phyloP scores from a whole-genome alignment of 371 early-diverging fungal species.

The Rhizopus microsporus region DNA sequence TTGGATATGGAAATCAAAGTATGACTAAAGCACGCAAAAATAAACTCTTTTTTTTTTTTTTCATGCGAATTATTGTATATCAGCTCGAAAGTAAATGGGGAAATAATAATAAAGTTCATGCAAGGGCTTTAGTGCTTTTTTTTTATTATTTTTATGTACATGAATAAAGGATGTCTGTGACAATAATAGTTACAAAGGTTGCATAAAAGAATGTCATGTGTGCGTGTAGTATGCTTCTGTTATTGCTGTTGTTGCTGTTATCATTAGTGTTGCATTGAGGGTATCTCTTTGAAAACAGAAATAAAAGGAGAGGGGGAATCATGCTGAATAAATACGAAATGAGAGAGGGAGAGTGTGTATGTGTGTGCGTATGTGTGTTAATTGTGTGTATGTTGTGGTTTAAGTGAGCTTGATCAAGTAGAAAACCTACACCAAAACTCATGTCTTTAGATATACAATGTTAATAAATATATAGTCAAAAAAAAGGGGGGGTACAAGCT shows the following conservation, averaged over 20 bases:
- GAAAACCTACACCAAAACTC: constrained; percentile 15
- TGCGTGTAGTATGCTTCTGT: too few species aligned
- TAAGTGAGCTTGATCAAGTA: neutral
- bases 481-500: neutral
- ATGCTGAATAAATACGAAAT: neutral
- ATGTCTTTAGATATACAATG: constrained; percentile 1
- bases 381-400: too few species aligned
- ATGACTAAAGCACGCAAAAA: constrained; percentile 21
- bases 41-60: neutral
- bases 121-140: neutral
- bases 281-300: constrained; percentile 1
- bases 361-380: too few species aligned
- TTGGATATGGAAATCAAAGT: constrained; percentile 67
- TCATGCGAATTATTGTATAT: neutral
- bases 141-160: neutral
- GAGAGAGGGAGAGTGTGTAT: neutral
- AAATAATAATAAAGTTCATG: neutral
- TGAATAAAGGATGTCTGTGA: neutral
- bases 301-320: neutral
- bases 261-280: too few species aligned
- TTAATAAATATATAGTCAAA: neutral
- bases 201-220: too few species aligned
- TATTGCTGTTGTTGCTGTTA: too few species aligned
- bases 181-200: neutral
- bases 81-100: neutral